A percentile compares a stretch with the other conserved stretches of the same genome.
These are phyloP conservation scores for Camellia sinensis DNA, from an alignment of 148 eudicot genomes.

Conservation along the genomic window DNA sequence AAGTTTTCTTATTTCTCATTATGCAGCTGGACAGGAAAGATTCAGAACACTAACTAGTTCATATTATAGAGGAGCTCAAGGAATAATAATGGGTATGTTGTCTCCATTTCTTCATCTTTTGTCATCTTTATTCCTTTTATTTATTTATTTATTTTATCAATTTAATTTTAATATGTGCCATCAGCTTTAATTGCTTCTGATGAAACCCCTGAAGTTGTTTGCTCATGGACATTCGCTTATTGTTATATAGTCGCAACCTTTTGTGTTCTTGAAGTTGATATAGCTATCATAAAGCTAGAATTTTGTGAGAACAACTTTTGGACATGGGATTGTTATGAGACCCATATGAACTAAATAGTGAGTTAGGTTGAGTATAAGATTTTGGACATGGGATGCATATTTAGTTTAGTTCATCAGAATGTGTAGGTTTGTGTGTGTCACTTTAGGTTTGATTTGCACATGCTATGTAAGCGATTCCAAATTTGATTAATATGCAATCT, in stretches of 20 bases:
- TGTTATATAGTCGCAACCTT: not conserved
- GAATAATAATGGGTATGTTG: constrained; percentile 80
- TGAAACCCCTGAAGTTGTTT: constrained; percentile 1
- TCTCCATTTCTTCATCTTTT: not conserved
- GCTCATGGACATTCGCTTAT: not conserved
- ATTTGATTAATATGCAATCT: not conserved
- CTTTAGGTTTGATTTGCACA: not conserved
- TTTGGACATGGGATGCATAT: not conserved
- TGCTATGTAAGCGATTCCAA: not conserved
- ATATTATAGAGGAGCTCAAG: constrained; percentile 96
- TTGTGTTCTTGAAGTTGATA: not conserved
- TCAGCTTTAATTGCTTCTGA: not conserved
- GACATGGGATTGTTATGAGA: not conserved
- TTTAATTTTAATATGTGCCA: not conserved
- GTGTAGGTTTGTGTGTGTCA: not conserved
- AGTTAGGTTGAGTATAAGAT: not conserved
- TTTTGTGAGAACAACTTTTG: not conserved
- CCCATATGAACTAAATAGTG: not conserved
- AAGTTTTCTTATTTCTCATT: not conserved
- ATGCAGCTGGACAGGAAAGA: constrained; percentile 95
- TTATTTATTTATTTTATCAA: too few relatives aligned
- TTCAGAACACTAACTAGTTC: constrained; percentile 94
- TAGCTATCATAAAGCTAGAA: not conserved
- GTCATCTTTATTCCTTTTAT: not conserved
- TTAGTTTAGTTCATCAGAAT: not conserved